These are phyloP conservation scores for apple (Malus domestica) DNA, from an alignment of 306 rosid genomes.

Conservation along the genomic window ASM211411v1 NC_041801.1:8605001-8605500, in stretches of 20 bases:
- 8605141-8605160: background rate
- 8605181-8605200: background rate
- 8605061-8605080: background rate
- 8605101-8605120: background rate
- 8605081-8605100: background rate
- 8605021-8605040: background rate
- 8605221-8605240: background rate
- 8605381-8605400: slow-evolving; percentile 53
- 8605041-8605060: background rate
- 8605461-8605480: background rate
- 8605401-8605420: slow-evolving; percentile 22
- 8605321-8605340: slow-evolving; percentile 90
- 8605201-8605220: background rate
- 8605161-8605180: background rate
- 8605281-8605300: slow-evolving; percentile 59
- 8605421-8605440: background rate
- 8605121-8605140: background rate
- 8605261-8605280: background rate
- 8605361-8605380: slow-evolving; percentile 94
- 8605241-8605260: background rate
- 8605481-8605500: background rate
- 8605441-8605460: too few species aligned
- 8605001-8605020: background rate
- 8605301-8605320: slow-evolving; percentile 91
- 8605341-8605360: slow-evolving; percentile 75